These are phyloP conservation scores for Lodderomyces pseudojiufengensis DNA, from an alignment of 1,139 yeast genomes.

Conservation along the genomic window DNA sequence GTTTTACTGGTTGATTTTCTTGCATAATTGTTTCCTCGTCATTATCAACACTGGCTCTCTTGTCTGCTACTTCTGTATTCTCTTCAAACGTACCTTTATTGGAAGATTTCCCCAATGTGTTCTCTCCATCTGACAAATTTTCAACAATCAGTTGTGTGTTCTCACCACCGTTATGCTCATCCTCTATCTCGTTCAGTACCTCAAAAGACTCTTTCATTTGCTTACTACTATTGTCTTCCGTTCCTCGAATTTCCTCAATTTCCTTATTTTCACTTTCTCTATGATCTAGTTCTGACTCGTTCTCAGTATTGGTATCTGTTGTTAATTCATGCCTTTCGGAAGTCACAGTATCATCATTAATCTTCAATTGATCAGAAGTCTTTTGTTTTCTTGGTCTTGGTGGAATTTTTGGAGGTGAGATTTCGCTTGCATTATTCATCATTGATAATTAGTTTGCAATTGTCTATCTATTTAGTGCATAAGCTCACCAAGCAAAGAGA, in stretches of 20 bases:
- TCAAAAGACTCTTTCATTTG: too few species aligned
- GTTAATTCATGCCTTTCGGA: too few species aligned
- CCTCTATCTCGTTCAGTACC: too few species aligned
- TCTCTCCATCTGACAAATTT: conserved; percentile 28
- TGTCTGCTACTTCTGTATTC: conserved; percentile 19
- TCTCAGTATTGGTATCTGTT: too few species aligned
- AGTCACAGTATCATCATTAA: too few species aligned
- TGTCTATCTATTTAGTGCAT: too few species aligned
- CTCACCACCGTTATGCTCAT: not conserved
- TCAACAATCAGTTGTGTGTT: conserved; percentile 4
- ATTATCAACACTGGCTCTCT: conserved; percentile 28
- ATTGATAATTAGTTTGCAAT: not conserved
- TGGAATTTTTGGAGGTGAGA: not conserved
- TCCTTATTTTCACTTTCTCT: not conserved
- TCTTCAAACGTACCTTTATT: conserved; percentile 32
- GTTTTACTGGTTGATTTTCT: conserved; percentile 19
- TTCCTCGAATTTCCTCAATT: too few species aligned
- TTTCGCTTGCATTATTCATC: not conserved
- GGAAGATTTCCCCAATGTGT: conserved; percentile 34
- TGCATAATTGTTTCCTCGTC: conserved; percentile 34
- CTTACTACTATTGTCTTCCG: too few species aligned
- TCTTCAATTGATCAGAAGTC: too few species aligned
- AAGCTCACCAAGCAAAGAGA: too few species aligned
- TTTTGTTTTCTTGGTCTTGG: too few species aligned
- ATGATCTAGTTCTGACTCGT: not conserved